Evolutionary conservation across 2,329 filamentous ascomycete genomes (phyloP), one percentile per base, ranked within the genome.

Genomic region (Penicillium italicum): DNA sequence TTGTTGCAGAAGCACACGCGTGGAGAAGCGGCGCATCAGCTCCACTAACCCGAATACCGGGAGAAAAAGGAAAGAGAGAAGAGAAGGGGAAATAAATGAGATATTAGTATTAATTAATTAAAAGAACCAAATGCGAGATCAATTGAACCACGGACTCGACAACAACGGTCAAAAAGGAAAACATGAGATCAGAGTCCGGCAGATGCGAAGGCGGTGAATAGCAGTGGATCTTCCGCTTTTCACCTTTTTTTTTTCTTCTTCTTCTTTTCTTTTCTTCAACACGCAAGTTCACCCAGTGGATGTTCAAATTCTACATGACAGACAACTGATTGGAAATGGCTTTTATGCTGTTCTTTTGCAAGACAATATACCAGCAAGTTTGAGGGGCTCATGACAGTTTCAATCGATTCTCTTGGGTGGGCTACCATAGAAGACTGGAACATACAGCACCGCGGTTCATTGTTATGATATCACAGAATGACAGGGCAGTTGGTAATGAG

Each of bases 361-460:
- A 77, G 72, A 76, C 62, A 50, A 68, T 68, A 52, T 50, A 62
- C 72, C 74, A 75, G 73, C 71, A 66, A 72, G 76, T 77, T 77
- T 78, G 76, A 78, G 75, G 75, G 71, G 73, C 66, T 67, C 72
- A 74, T 71, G 73, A 73, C 58, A 60, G 56, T 54, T 54, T 55
- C 45, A 53, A 53, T 62, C 55, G 52, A 53, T 58, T 57, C 34
- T 55, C 55, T 59, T 76, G 74, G 66, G 66, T 77, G 74, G 72
- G 68, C 72, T 72, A 75, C 75, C 74, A 78, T 78, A 77, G 74
- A 75, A 67, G 64, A 65, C 69, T 77, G 75, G 74, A 64, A 77
- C 74, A 77, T 46, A 45, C 47, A 46, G 37, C 49, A 50, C 50
- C 50, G 36, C 34, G 43, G 34, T 34, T 53, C 36, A 42, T 49